Percentiles rank a stretch among this genome's conserved stretches.
Conservation (phyloP, 2,329 filamentous ascomycete genomes). For the Fusarium sp. region DNA sequence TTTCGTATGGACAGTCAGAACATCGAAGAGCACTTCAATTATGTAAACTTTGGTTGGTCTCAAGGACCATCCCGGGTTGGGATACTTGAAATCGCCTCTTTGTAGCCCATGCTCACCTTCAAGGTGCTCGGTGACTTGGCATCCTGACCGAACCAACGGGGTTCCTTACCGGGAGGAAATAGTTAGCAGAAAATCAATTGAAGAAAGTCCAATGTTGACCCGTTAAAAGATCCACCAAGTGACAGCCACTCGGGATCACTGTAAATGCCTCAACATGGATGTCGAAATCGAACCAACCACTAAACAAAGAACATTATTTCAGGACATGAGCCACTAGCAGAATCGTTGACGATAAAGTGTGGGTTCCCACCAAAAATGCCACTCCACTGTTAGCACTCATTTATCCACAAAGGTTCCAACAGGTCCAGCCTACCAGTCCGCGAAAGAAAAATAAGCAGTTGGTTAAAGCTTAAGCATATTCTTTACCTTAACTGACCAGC, state of each 20-base stretch:
- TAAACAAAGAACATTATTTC: accelerated
- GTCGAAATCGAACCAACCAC: not conserved
- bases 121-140: not conserved
- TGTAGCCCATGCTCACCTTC: not conserved
- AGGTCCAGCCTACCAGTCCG: slow-evolving; percentile 1
- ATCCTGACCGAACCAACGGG: not conserved
- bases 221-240: not conserved
- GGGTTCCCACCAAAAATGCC: not conserved
- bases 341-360: accelerated
- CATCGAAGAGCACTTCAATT: too few relatives aligned
- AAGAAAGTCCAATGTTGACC: too few relatives aligned
- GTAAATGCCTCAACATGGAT: slow-evolving; percentile 29
- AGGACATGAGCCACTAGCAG: not conserved
- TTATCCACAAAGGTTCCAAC: slow-evolving; percentile 14
- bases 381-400: not conserved
- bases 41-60: too few relatives aligned
- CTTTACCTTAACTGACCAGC: slow-evolving; percentile 36
- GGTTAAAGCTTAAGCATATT: slow-evolving; percentile 44
- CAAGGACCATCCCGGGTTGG: accelerated
- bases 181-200: accelerated
- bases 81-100: too few relatives aligned
- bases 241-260: not conserved
- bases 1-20: too few relatives aligned
- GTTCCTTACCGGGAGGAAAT: accelerated
- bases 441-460: not conserved